phyloP scores from a whole-genome alignment of 805 yeast species.

The Ogataea trehalophila region DNA sequence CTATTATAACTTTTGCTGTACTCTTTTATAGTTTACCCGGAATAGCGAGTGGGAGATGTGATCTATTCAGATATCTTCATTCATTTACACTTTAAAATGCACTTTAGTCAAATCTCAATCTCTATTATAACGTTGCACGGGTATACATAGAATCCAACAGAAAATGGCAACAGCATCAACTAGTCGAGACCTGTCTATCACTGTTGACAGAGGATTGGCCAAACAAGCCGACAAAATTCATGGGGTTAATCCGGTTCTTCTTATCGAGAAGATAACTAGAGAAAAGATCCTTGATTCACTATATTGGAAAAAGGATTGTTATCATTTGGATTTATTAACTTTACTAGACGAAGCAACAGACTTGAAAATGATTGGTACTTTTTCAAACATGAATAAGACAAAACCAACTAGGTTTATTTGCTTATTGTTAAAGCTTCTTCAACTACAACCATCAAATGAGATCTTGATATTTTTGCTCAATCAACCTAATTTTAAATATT shows the following conservation, averaged over 20 bases:
- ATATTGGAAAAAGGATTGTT: slow-evolving; percentile 56
- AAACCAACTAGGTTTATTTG: slow-evolving; percentile 73
- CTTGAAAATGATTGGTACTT: slow-evolving; percentile 46
- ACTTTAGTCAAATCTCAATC: too few species aligned
- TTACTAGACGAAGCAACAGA: slow-evolving; percentile 41
- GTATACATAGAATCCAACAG: neutral
- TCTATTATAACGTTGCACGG: neutral
- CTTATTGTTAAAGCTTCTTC: slow-evolving; percentile 69
- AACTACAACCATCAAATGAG: slow-evolving; percentile 62
- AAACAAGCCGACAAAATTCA: slow-evolving; percentile 28
- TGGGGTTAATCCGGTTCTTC: slow-evolving; percentile 43
- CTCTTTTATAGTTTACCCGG: too few species aligned
- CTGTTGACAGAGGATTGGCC: slow-evolving; percentile 33
- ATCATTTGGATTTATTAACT: slow-evolving; percentile 37
- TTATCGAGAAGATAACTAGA: slow-evolving; percentile 54
- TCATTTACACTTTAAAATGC: too few species aligned
- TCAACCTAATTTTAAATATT: slow-evolving; percentile 73
- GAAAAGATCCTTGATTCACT: slow-evolving; percentile 52
- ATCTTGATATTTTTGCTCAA: slow-evolving; percentile 48
- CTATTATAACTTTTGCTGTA: too few species aligned
- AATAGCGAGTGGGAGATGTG: too few species aligned
- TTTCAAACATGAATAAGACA: slow-evolving; percentile 34
- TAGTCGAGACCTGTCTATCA: slow-evolving; percentile 13
- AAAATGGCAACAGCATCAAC: neutral
- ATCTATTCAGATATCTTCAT: too few species aligned